Conservation (phyloP, 2,329 filamentous ascomycete species). For the Fusarium sp. region DNA sequence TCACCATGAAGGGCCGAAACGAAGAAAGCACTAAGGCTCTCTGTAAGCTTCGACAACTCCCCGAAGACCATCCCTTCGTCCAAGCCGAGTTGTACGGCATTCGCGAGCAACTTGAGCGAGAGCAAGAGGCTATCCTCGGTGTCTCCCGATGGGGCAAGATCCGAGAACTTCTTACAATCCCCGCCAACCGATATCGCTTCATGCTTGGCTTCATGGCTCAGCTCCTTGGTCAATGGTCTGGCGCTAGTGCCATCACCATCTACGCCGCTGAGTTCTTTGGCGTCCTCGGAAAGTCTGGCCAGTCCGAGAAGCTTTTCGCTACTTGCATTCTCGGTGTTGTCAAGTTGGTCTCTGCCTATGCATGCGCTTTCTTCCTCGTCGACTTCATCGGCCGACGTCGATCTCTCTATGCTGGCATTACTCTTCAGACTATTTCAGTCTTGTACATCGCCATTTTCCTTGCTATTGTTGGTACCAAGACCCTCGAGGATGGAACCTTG, state of each 20-base stretch:
- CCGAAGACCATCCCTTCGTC: constrained; percentile 4
- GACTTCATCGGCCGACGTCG: constrained; percentile 15
- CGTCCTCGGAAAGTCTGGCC: constrained; percentile 10
- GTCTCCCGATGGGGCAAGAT: constrained; percentile 20
- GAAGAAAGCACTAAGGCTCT: constrained; percentile 12
- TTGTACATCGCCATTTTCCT: constrained; percentile 22
- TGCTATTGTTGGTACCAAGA: background rate
- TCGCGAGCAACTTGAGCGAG: constrained; percentile 7
- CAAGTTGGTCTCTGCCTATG: constrained; percentile 9
- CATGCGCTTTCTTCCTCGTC: constrained; percentile 18
- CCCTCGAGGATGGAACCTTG: background rate
- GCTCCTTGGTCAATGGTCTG: constrained; percentile 14
- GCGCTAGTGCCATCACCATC: constrained; percentile 11
- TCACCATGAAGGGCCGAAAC: constrained; percentile 8
- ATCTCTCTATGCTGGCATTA: constrained; percentile 4
- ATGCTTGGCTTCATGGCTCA: constrained; percentile 24
- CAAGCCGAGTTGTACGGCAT: constrained; percentile 13
- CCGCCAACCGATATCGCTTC: constrained; percentile 12
- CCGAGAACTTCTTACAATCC: constrained; percentile 9
- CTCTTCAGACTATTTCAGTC: background rate
- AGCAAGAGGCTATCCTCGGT: constrained; percentile 12
- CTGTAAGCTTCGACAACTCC: constrained; percentile 13
- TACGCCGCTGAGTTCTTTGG: constrained; percentile 20
- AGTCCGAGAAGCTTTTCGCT: constrained; percentile 18
- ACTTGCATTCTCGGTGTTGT: constrained; percentile 18